Evolutionary conservation across 129 eudicot genomes (phyloP), one percentile per base, ranked within the genome.

Genomic region (Flaveria trinervia): DNA sequence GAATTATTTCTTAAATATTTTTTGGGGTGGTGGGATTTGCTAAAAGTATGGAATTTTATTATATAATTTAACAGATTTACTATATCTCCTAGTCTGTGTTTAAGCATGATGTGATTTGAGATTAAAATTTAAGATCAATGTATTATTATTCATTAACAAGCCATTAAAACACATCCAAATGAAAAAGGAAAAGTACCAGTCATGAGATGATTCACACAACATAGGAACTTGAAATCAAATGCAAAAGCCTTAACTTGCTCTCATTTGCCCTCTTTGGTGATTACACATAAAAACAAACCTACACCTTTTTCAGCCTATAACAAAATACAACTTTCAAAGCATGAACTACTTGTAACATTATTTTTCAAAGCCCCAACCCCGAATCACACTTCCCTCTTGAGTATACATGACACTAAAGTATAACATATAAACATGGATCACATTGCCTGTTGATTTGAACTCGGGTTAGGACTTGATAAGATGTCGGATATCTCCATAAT

Each of bases 331-430:
- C 18, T 62, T 13, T 28, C 20, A 62, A 62, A 43, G 65, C 72
- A 25, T 7, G 18, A 62, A 45, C 52, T 65, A 65, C 61, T 52
- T 80, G 54, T 52, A 73, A 66, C 79, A 80, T 65, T 52, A 66
- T 39, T 64, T 48, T 54, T 54, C 62, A 80, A 54, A 65, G 30
- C 59, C 79, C 66, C 59, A 23, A 23, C 25, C 68, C 57, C 33
- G 36, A 25, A 23, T 26, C 51, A 72, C 56, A 61, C 49, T 73
- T 73, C 36, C 33, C 78, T 65, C 69, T 51, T 71, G 68, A 25
- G 41, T 73, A 72, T 80, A 65, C 74, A 65, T 65, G 68, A 80
- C 73, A 52, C 25, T 73, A 25, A 56, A 52, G 18, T 71, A 55
- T 7, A 55, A 61, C 66, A 45, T 62, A 79, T 71, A 36, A 71